A percentile compares a stretch with the other conserved stretches of the same genome.
Conservation (phyloP, 2,329 filamentous ascomycete species). For the Dactylellina cionopaga region DNA sequence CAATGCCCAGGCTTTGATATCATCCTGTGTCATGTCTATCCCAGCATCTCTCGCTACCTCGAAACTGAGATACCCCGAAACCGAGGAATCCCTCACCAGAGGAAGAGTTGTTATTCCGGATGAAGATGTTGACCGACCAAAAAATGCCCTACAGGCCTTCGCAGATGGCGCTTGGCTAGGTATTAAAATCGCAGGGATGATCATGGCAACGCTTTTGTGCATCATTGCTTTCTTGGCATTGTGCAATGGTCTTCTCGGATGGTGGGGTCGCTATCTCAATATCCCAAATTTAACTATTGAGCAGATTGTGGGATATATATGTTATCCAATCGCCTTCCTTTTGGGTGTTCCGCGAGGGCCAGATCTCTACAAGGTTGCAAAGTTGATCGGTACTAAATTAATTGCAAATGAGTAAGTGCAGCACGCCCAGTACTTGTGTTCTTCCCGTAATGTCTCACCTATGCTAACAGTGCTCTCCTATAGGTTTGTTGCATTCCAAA, state of each 20-base stretch:
- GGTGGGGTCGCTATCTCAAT: constrained; percentile 83
- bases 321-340: constrained; percentile 82
- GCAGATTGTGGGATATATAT: constrained; percentile 78
- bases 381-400: constrained; percentile 85
- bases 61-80: constrained; percentile 89
- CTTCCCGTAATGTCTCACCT: too few species aligned
- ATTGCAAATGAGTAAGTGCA: constrained; percentile 65
- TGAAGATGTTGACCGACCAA: constrained; percentile 74
- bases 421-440: background rate
- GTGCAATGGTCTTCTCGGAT: constrained; percentile 79
- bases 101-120: constrained; percentile 83
- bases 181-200: constrained; percentile 86
- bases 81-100: constrained; percentile 83
- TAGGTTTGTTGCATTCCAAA: constrained; percentile 56
- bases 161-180: constrained; percentile 86
- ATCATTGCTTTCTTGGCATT: constrained; percentile 81
- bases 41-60: constrained; percentile 88
- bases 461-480: background rate
- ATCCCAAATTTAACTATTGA: constrained; percentile 79
- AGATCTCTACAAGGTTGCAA: constrained; percentile 76
- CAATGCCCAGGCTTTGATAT: constrained; percentile 84
- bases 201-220: constrained; percentile 79
- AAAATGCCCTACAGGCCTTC: constrained; percentile 85
- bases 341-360: constrained; percentile 76
- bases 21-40: constrained; percentile 94